These are phyloP conservation scores for Farysia itapuensis DNA, from an alignment of 1,284 basidiomycete species.

Conservation along the genomic window DNA sequence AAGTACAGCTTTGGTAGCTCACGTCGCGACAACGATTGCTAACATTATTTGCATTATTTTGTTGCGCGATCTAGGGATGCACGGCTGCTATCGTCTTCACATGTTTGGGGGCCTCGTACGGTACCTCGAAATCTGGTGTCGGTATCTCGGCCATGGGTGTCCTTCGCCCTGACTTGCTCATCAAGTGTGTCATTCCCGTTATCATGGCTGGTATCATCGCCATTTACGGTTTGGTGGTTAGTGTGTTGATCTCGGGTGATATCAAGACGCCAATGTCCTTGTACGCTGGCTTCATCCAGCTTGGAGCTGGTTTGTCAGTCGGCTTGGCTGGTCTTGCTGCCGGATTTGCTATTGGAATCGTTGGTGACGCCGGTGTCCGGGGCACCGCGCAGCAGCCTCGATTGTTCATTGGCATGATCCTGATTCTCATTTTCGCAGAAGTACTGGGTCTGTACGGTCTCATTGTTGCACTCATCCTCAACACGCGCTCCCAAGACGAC, in stretches of 20 bases:
- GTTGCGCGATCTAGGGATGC: slow-evolving; percentile 70
- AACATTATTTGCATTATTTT: too few relatives aligned
- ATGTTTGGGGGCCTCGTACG: slow-evolving; percentile 92
- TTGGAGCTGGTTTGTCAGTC: slow-evolving; percentile 88
- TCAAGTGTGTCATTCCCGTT: slow-evolving; percentile 97
- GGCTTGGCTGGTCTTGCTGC: slow-evolving; percentile 92
- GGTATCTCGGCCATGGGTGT: slow-evolving; percentile 94
- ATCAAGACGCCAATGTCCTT: slow-evolving; percentile 65
- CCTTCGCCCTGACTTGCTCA: slow-evolving; percentile 94
- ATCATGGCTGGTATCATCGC: slow-evolving; percentile 99
- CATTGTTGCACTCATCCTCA: slow-evolving; percentile 88
- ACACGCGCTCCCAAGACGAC: slow-evolving; percentile 63
- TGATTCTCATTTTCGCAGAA: slow-evolving; percentile 83
- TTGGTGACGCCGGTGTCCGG: slow-evolving; percentile 77
- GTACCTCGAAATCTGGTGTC: slow-evolving; percentile 95
- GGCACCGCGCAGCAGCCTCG: slow-evolving; percentile 73
- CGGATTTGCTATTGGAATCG: slow-evolving; percentile 93
- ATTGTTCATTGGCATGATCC: slow-evolving; percentile 78
- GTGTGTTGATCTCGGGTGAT: slow-evolving; percentile 62
- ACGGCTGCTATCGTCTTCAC: slow-evolving; percentile 96
- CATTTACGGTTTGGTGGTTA: slow-evolving; percentile 68
- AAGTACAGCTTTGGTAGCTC: too few relatives aligned
- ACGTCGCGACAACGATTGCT: too few relatives aligned
- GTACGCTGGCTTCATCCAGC: slow-evolving; percentile 86
- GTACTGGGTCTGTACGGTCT: slow-evolving; percentile 85